Base-by-base conservation (phyloP, 352 stramenopile species). In the Phytophthora pini region DNA sequence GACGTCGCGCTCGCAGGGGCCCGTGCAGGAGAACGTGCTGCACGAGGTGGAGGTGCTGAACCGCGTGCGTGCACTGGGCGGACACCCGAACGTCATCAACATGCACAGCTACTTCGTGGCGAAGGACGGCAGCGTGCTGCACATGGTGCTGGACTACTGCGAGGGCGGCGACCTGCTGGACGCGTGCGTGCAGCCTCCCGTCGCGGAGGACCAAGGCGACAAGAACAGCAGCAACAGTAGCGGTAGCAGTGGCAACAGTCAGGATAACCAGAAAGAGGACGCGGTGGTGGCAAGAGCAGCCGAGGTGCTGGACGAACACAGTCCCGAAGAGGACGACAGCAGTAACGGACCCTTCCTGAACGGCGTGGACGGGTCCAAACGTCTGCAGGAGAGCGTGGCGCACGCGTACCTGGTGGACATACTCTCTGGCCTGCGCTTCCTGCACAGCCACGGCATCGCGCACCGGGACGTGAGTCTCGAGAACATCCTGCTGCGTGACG, bases 381-480 rank as follows among this genome's bases (percentile, higher is more conserved):
- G 66, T 2, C 48, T 93, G 26, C 65, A 84, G 5, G 82, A 91
- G 51, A 45, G 50, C 51, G 65, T 72, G 2, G 84, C 79, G 15
- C 76, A 82, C 40, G 43, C 22, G 15, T 94, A 92, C 52, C 68
- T 97, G 40, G 54, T 74, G 11, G 85, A 96, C 55, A 82, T 97
- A 39, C 47, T 93, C 12, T 61, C 63, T 1, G 89, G 89, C 3
- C 69, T 94, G 7, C 68, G 59, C 7, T 91, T 90, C 57, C 59
- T 94, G 17, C 84, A 94, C 66, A 55, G 41, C 24, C 71, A 88
- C 63, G 86, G 87, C 60, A 83, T 96, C 41, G 87, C 85, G 22
- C 96, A 98, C 74, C 89, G 96, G 55, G 97, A 99, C 69, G 80
- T 99, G 52, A 98, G 92, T 27, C 76, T 99, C n/a, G 97, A 99